These are phyloP conservation scores for Colletotrichum noveboracense DNA, from an alignment of 2,329 filamentous ascomycete species.

Conservation along the genomic window DNA sequence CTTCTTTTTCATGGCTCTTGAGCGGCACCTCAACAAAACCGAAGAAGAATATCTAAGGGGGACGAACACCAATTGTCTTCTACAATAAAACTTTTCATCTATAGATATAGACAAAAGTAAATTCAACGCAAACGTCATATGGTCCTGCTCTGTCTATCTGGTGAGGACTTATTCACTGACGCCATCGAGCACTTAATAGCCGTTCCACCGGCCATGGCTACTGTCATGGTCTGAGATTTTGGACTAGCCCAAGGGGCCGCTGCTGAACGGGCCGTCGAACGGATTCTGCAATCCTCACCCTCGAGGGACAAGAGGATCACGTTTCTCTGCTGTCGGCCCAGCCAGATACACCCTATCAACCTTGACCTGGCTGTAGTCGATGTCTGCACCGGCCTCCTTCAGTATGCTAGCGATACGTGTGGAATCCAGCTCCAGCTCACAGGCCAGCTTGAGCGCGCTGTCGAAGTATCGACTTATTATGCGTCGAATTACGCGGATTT, in stretches of 20 bases:
- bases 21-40: neutral
- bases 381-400: neutral
- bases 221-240: neutral
- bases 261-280: neutral
- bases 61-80: rapidly evolving
- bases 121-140: neutral
- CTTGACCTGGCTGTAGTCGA: neutral
- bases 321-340: neutral
- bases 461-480: rapidly evolving
- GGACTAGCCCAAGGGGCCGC: neutral
- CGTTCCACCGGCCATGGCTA: neutral
- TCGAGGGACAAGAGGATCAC: neutral
- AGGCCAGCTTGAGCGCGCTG: neutral
- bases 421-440: neutral
- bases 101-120: rapidly evolving
- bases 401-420: neutral
- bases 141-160: neutral
- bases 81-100: neutral
- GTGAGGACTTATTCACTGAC: rapidly evolving
- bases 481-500: rapidly evolving
- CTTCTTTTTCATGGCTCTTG: neutral
- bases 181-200: neutral
- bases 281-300: rapidly evolving
- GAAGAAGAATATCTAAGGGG: rapidly evolving
- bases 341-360: neutral